Conservation (phyloP, 2,329 filamentous ascomycete genomes). For the Botryotinia convoluta region DNA sequence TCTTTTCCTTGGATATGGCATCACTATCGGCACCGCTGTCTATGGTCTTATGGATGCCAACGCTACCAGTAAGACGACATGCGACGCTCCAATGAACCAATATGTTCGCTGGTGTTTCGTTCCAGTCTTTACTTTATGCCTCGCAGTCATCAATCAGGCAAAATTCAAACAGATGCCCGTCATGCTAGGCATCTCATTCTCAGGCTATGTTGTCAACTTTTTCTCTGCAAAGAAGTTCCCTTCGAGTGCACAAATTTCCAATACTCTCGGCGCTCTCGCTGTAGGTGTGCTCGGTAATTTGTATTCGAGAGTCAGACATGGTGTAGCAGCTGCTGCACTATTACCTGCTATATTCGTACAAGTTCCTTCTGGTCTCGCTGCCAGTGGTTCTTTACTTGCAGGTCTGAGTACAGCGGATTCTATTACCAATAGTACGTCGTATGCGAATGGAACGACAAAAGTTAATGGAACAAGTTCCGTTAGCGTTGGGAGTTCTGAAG, state of each 20-base stretch:
- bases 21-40: conserved; percentile 54
- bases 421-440: conserved; percentile 43
- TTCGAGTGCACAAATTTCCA: conserved; percentile 71
- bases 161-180: conserved; percentile 78
- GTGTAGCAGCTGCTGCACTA: conserved; percentile 78
- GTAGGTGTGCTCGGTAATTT: conserved; percentile 76
- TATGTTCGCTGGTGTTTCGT: conserved; percentile 69
- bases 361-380: conserved; percentile 61
- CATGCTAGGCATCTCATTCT: conserved; percentile 71
- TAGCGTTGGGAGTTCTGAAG: conserved; percentile 24
- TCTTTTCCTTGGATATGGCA: conserved; percentile 55
- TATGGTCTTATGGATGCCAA: conserved; percentile 51
- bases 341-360: conserved; percentile 81
- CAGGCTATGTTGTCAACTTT: conserved; percentile 74
- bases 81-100: conserved; percentile 47
- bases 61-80: conserved; percentile 47
- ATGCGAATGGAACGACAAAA: conserved; percentile 33
- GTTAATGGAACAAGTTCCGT: conserved; percentile 34
- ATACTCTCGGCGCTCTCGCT: conserved; percentile 71
- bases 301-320: conserved; percentile 61
- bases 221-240: conserved; percentile 65
- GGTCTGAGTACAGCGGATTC: conserved; percentile 57
- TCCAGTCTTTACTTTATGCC: conserved; percentile 67
- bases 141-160: conserved; percentile 75
- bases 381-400: conserved; percentile 56